Conservation (phyloP, 2,329 filamentous ascomycete genomes). For the Aspergillus chevalieri region DNA sequence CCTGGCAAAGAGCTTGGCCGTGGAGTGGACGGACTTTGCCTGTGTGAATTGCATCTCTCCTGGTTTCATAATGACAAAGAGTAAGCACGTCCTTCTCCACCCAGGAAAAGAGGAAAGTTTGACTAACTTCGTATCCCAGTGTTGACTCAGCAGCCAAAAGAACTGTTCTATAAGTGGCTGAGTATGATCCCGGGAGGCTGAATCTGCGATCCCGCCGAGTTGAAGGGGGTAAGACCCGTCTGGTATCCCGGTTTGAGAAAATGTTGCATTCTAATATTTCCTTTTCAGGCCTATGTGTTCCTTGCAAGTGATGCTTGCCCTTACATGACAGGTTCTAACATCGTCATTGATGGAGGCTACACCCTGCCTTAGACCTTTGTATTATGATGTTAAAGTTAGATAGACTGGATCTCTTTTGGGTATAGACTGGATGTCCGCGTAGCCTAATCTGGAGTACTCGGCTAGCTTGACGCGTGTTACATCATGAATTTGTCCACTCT, state of each 20-base stretch:
- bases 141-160: not conserved
- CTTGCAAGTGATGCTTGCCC: slow-evolving; percentile 5
- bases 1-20: slow-evolving; percentile 9
- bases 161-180: not conserved
- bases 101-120: not conserved
- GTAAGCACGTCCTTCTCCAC: not conserved
- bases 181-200: not conserved
- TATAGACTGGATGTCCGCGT: no score
- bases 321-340: slow-evolving; percentile 7
- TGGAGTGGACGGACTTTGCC: slow-evolving; percentile 13
- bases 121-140: not conserved
- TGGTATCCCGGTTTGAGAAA: no score
- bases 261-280: no score
- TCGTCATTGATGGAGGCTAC: slow-evolving; percentile 8
- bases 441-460: no score
- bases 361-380: slow-evolving; percentile 10
- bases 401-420: no score
- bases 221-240: not conserved
- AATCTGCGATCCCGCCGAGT: not conserved
- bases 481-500: no score
- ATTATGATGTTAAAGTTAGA: no score
- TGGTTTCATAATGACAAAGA: slow-evolving; percentile 6
- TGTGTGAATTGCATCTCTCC: slow-evolving; percentile 10
- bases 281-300: slow-evolving; percentile 6
- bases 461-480: no score